phyloP scores from a whole-genome alignment of 345 rosid genomes.

The Lumnitzera littorea region DNA sequence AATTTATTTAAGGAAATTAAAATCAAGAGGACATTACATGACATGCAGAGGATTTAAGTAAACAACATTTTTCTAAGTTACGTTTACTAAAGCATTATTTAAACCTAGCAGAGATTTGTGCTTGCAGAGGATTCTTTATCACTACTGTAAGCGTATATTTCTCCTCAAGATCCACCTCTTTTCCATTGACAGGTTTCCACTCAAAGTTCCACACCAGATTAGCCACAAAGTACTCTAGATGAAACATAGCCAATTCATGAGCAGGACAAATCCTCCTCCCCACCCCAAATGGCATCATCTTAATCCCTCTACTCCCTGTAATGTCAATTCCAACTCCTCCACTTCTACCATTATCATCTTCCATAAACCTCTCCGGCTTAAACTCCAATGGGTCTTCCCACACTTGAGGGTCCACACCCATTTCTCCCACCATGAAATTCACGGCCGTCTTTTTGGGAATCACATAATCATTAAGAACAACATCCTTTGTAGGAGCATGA shows the following conservation, averaged over 20 bases:
- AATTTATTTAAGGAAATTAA: no score
- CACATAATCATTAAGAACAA: no score
- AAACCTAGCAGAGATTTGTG: no score
- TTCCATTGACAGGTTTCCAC: background rate
- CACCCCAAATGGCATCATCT: background rate
- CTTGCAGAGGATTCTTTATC: no score
- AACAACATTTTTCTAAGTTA: no score
- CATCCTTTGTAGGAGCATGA: background rate
- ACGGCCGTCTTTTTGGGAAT: background rate
- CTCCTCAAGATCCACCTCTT: background rate
- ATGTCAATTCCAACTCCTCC: background rate
- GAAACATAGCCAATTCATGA: background rate
- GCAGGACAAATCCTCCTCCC: background rate
- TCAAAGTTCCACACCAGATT: conserved; percentile 2
- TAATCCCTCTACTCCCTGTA: background rate
- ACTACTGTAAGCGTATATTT: no score
- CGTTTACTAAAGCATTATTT: no score
- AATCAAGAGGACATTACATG: no score
- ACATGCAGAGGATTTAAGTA: no score
- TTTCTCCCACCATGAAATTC: conserved; percentile 16
- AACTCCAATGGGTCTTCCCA: conserved; percentile 15
- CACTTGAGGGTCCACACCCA: conserved; percentile 10
- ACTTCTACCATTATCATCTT: background rate
- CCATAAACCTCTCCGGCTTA: conserved; percentile 11
- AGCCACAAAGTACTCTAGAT: conserved; percentile 8